Evolutionary conservation across 2,329 filamentous ascomycete species (phyloP).

Genomic region (Cladosporium velox): DNA sequence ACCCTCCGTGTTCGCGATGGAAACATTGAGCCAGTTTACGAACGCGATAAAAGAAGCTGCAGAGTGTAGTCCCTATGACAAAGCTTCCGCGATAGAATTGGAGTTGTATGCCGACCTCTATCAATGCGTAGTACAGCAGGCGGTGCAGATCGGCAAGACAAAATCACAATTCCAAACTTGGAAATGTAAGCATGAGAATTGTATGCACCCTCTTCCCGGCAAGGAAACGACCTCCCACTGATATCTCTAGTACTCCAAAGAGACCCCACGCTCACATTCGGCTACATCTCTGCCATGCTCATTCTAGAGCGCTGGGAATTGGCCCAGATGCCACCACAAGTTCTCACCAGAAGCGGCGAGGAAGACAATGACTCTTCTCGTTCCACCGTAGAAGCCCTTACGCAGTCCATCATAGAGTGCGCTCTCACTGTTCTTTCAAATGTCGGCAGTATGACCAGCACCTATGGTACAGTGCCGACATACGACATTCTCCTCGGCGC

Average conservation of each 20-base stretch:
- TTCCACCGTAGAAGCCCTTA: background rate
- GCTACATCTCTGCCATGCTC: background rate
- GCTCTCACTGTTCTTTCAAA: background rate
- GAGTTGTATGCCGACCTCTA: background rate
- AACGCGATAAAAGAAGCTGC: background rate
- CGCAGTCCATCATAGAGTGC: background rate
- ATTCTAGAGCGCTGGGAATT: slow-evolving; percentile 1
- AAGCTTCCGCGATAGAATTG: background rate
- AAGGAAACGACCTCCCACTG: background rate
- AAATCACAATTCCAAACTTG: background rate
- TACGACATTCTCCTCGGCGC: slow-evolving; percentile 1
- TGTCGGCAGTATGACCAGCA: background rate
- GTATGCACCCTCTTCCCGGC: background rate
- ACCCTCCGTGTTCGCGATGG: background rate
- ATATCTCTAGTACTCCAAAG: background rate
- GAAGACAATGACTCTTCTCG: background rate
- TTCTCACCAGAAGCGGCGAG: background rate
- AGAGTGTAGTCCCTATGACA: background rate
- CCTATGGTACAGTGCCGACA: background rate
- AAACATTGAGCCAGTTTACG: background rate
- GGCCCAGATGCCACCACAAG: background rate
- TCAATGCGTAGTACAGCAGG: background rate
- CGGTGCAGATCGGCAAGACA: background rate
- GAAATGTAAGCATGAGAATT: background rate
- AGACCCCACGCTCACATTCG: background rate